These are phyloP conservation scores for Pyrenophora graminea DNA, from an alignment of 2,329 filamentous ascomycete species.

Conservation along the genomic window DNA sequence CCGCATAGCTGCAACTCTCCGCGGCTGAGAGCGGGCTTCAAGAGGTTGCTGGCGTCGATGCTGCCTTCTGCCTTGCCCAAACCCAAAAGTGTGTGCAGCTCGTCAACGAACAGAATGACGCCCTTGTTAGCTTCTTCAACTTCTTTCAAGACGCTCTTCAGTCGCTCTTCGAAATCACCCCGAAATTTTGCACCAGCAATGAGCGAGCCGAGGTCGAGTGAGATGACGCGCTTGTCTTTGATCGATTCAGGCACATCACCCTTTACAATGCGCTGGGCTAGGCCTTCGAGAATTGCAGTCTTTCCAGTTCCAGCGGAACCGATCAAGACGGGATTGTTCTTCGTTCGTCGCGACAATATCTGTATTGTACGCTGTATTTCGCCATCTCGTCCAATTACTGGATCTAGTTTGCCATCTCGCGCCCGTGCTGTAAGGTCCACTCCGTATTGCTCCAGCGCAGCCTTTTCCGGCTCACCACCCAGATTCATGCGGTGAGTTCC, in stretches of 20 bases:
- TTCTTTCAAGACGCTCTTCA: constrained; percentile 90
- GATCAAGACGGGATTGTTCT: constrained; percentile 95
- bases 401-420: constrained; percentile 87
- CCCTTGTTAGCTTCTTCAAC: constrained; percentile 86
- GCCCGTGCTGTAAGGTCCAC: constrained; percentile 86
- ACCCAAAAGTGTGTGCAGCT: constrained; percentile 87
- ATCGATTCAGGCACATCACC: constrained; percentile 96
- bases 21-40: constrained; percentile 90
- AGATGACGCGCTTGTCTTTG: constrained; percentile 89
- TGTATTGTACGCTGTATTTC: constrained; percentile 96
- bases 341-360: constrained; percentile 86
- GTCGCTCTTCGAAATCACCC: constrained; percentile 91
- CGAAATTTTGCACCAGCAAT: constrained; percentile 96
- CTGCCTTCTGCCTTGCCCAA: constrained; percentile 94
- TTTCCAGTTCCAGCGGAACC: constrained; percentile 90
- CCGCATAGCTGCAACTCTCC: constrained; percentile 95
- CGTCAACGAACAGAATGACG: constrained; percentile 94
- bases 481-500: constrained; percentile 95
- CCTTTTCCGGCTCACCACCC: constrained; percentile 74
- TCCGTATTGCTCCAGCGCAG: constrained; percentile 88
- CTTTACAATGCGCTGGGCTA: constrained; percentile 85
- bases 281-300: constrained; percentile 87
- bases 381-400: constrained; percentile 88
- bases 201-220: constrained; percentile 84
- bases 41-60: constrained; percentile 91